Evolutionary conservation across 2,329 filamentous ascomycete species (phyloP).

Genomic region (Huntiella abstrusa): DNA sequence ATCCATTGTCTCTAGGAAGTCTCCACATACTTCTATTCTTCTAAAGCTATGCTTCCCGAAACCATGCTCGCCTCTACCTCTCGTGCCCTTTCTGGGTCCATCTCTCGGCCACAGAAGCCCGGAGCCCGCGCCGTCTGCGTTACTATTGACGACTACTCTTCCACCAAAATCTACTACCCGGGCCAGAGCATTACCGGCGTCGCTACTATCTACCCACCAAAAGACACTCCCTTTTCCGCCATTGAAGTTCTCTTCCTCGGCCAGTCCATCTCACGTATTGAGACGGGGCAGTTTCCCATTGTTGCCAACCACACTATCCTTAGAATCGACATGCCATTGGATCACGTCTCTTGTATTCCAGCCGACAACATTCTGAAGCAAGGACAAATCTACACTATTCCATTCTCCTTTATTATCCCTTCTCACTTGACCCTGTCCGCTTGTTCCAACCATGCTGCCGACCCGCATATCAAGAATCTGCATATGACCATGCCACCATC

Average conservation of each 20-base stretch:
- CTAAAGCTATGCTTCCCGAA: no score
- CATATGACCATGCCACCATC: constrained; percentile 36
- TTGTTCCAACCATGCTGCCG: constrained; percentile 30
- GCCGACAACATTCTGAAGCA: constrained; percentile 27
- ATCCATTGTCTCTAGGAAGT: no score
- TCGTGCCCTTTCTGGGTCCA: no score
- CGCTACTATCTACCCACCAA: constrained; percentile 26
- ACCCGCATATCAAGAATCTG: constrained; percentile 24
- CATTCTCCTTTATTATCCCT: constrained; percentile 43
- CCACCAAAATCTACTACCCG: constrained; percentile 36
- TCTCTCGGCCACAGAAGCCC: no score
- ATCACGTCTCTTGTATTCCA: constrained; percentile 25
- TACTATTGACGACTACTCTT: constrained; percentile 33
- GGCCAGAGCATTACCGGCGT: constrained; percentile 31
- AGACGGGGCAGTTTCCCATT: constrained; percentile 30
- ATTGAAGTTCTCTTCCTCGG: constrained; percentile 36
- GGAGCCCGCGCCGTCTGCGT: constrained; percentile 22
- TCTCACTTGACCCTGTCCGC: constrained; percentile 36
- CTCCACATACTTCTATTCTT: no score
- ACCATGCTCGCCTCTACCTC: no score
- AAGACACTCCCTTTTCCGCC: constrained; percentile 29
- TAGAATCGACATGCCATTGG: constrained; percentile 35
- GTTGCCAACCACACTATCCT: constrained; percentile 33
- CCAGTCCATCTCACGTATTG: constrained; percentile 29
- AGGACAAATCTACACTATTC: constrained; percentile 29